phyloP scores from a whole-genome alignment of 495 filamentous ascomycete species.

The Hypoxylon trugodes region DNA sequence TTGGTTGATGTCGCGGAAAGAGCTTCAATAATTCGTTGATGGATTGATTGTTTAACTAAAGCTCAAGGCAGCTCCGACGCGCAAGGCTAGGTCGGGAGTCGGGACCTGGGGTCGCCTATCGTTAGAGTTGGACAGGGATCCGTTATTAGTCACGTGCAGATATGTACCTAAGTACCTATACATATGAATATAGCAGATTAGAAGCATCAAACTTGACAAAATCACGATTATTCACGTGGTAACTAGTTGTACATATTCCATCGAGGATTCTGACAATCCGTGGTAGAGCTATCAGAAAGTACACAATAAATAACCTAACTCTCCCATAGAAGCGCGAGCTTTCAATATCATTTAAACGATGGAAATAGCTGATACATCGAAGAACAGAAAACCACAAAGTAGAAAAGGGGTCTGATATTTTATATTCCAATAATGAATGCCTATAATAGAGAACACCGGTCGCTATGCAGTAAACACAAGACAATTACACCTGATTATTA shows the following conservation, averaged over 20 bases:
- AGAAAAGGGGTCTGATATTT: background rate
- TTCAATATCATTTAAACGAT: background rate
- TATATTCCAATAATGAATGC: background rate
- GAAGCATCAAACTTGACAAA: too few species aligned
- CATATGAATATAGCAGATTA: conserved; percentile 4
- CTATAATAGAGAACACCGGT: conserved; percentile 20
- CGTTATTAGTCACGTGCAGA: conserved; percentile 45
- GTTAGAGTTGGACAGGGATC: conserved; percentile 15
- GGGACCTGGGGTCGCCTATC: conserved; percentile 11
- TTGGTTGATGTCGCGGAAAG: conserved; percentile 8
- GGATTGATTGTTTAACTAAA: conserved; percentile 37
- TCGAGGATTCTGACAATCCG: too few species aligned
- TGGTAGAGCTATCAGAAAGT: too few species aligned
- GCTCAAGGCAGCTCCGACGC: conserved; percentile 61
- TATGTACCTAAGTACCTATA: conserved; percentile 6
- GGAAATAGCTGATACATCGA: background rate
- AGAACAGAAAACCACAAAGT: background rate
- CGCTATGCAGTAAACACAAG: conserved; percentile 19
- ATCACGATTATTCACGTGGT: too few species aligned
- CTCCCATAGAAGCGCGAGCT: background rate
- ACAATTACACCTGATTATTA: conserved; percentile 1
- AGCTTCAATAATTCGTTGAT: too few species aligned
- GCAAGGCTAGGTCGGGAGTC: conserved; percentile 42
- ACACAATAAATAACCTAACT: too few species aligned
- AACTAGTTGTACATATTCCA: too few species aligned